Evolutionary conservation across 371 early-diverging fungal species (phyloP).

Genomic region (Mucor irregularis): DNA sequence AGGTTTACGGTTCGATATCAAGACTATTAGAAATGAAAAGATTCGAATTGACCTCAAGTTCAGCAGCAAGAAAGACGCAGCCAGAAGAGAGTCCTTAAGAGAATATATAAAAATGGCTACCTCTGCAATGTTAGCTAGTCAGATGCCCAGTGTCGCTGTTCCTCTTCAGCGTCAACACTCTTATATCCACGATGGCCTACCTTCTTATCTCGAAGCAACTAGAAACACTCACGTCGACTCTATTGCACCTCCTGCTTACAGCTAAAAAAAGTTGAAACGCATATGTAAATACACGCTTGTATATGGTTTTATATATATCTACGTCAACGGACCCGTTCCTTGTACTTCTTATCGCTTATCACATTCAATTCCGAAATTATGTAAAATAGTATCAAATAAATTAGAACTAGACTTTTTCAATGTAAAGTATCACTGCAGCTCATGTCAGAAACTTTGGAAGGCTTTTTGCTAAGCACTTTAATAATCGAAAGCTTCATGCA

Average conservation of each 20-base stretch:
- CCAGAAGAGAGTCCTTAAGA: conserved; percentile 9
- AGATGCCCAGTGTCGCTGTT: neutral
- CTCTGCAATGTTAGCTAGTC: neutral
- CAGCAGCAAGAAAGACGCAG: conserved; percentile 6
- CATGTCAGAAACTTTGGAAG: too few relatives aligned
- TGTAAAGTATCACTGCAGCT: too few relatives aligned
- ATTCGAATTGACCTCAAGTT: conserved; percentile 1
- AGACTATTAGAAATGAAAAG: neutral
- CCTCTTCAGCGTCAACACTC: neutral
- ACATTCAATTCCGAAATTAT: too few relatives aligned
- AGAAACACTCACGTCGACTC: neutral
- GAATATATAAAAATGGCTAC: conserved; percentile 17
- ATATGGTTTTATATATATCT: too few relatives aligned
- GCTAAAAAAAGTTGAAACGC: conserved; percentile 39
- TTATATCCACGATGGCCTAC: conserved; percentile 2
- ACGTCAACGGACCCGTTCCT: too few relatives aligned
- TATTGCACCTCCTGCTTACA: conserved; percentile 11
- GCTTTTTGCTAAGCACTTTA: too few relatives aligned
- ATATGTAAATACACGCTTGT: too few relatives aligned
- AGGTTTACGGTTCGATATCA: conserved; percentile 4
- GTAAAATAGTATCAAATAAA: too few relatives aligned
- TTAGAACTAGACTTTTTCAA: too few relatives aligned
- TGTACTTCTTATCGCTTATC: too few relatives aligned
- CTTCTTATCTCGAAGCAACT: conserved; percentile 14
- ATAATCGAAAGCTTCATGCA: too few relatives aligned